A percentile compares a stretch with the other conserved stretches of the same genome.
Conservation (phyloP, 352 stramenopile species). For the Phytophthora syringae region DNA sequence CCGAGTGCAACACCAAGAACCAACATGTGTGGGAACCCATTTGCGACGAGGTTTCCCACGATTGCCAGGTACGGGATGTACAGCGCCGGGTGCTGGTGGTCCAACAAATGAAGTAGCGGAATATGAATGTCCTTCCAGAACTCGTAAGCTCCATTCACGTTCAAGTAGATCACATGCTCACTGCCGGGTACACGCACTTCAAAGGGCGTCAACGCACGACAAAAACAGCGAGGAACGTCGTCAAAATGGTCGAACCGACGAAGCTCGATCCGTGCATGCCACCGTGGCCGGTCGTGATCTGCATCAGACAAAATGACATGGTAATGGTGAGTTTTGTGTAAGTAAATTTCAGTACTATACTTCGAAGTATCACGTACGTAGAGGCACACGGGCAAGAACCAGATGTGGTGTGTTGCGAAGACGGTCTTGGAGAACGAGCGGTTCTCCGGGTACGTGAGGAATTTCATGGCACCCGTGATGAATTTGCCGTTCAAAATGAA, state of each 20-base stretch:
- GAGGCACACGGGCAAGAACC: slow-evolving; percentile 84
- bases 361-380: slow-evolving; percentile 60
- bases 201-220: slow-evolving; percentile 68
- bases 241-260: slow-evolving; percentile 56
- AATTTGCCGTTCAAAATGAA: slow-evolving; percentile 87
- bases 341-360: too few species aligned
- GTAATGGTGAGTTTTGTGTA: background rate
- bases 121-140: slow-evolving; percentile 88
- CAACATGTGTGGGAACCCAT: slow-evolving; percentile 74
- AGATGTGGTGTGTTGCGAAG: slow-evolving; percentile 85
- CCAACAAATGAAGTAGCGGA: slow-evolving; percentile 71
- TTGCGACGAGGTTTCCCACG: slow-evolving; percentile 71
- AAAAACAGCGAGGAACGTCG: slow-evolving; percentile 63
- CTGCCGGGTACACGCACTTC: slow-evolving; percentile 62
- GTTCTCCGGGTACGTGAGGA: slow-evolving; percentile 88
- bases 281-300: slow-evolving; percentile 70
- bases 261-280: slow-evolving; percentile 84
- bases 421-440: slow-evolving; percentile 83
- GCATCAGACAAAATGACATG: background rate
- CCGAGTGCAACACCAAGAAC: slow-evolving; percentile 63
- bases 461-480: slow-evolving; percentile 89
- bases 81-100: slow-evolving; percentile 67
- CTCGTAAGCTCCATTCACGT: slow-evolving; percentile 83
- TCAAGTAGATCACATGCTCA: slow-evolving; percentile 80
- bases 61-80: slow-evolving; percentile 79